These are phyloP conservation scores for Fusarium beomiforme DNA, from an alignment of 2,329 filamentous ascomycete species.

Conservation along the genomic window DNA sequence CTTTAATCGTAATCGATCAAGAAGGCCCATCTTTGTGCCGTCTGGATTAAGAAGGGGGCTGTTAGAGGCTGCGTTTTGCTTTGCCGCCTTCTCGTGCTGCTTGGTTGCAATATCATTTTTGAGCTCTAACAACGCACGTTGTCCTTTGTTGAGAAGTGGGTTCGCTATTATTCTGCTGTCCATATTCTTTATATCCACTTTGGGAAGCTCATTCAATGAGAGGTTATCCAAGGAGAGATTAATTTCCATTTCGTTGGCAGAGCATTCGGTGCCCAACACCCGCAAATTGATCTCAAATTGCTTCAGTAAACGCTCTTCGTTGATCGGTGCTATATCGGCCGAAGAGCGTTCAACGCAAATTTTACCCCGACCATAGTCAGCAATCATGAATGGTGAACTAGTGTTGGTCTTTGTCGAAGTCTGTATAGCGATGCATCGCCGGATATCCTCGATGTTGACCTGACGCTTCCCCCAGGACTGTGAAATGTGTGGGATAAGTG, in stretches of 20 bases:
- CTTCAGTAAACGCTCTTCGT: slow-evolving; percentile 62
- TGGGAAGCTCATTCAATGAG: slow-evolving; percentile 62
- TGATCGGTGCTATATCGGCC: slow-evolving; percentile 51
- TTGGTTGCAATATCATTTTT: slow-evolving; percentile 68
- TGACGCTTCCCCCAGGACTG: slow-evolving; percentile 77
- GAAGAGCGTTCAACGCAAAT: slow-evolving; percentile 68
- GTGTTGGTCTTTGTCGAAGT: slow-evolving; percentile 46
- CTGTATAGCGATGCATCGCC: slow-evolving; percentile 73
- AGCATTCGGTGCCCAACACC: slow-evolving; percentile 53
- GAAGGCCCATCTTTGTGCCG: slow-evolving; percentile 69
- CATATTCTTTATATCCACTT: slow-evolving; percentile 49
- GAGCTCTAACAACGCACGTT: slow-evolving; percentile 74
- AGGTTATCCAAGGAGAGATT: slow-evolving; percentile 45
- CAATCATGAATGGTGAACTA: slow-evolving; percentile 55
- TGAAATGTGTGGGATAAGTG: slow-evolving; percentile 70
- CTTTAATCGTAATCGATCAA: slow-evolving; percentile 81
- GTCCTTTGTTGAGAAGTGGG: slow-evolving; percentile 71
- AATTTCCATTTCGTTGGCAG: slow-evolving; percentile 38
- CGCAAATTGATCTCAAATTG: slow-evolving; percentile 65
- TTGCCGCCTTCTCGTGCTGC: slow-evolving; percentile 58
- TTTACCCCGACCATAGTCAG: slow-evolving; percentile 63
- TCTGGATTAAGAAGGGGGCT: slow-evolving; percentile 53
- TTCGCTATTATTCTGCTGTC: slow-evolving; percentile 55
- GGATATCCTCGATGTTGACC: slow-evolving; percentile 73
- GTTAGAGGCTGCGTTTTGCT: slow-evolving; percentile 46